Evolutionary conservation across 441 rosid species (phyloP), one percentile per base, ranked within the genome.

Genomic region (Corymbia citriodora): DNA sequence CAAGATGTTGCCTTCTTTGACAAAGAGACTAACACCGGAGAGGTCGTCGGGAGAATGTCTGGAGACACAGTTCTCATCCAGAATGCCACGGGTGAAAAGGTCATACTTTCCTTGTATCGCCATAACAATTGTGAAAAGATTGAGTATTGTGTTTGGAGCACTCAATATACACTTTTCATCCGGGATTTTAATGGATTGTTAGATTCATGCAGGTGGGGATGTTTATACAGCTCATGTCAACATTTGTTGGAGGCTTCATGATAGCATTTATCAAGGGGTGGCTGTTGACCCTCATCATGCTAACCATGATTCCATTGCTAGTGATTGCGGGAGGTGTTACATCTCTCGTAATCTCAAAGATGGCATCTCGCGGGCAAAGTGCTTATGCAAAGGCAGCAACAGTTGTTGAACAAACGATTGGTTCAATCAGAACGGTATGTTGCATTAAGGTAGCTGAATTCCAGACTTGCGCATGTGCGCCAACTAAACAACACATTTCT

Each of bases 351-450:
- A 90, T 87, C 19, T 87, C 92, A 31, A 92, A 90, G 88, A 61
- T 23, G 63, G 87, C 89, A 63, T 49, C 50, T 21, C 55, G 33
- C 23, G 87, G 89, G 27, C 92, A 92, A 87, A 33, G 70, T 55
- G 90, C 92, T 54, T 90, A 92, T 21, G 92, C 87, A 23, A 72
- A 90, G 88, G 92, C 93, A 36, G 88, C 90, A 45, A 89, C 57
- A 65, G 90, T 90, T n/a, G 92, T 87, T 6, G 92, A 90, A 33
- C 90, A 90, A 21, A 88, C 91, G 65, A 48, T 89, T n/a, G 52
- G 57, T 53, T 88, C 48, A 29, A 59, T 68, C 79, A 68, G 79
- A 31, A 68, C 36, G 21, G 79, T 68, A 68, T 8, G 79, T 31
- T 68, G 45, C 79, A 4, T 68, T 15, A 16, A 68, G 9, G 21